Evolutionary conservation across 2,329 filamentous ascomycete species (phyloP), one percentile per base, ranked within the genome.

Genomic region (Pyricularia grisea): DNA sequence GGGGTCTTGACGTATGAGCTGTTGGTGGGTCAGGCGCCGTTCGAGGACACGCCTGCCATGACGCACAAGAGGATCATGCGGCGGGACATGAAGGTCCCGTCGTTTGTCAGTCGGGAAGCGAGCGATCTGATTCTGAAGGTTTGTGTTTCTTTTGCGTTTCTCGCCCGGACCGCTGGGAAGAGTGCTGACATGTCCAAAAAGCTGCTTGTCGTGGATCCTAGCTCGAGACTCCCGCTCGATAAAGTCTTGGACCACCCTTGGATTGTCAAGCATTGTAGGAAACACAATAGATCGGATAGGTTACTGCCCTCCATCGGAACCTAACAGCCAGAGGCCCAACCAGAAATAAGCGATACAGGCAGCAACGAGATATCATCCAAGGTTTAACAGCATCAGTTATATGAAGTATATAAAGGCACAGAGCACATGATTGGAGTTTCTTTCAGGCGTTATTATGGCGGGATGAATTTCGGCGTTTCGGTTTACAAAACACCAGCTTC

Each of bases 71-170:
- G n/a, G 55, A 70, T 70, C 27, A 55, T 60, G 27, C 67, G 28
- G 20, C 67, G 61, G 0, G 69, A 70, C 7, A 64, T 70, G 68
- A 50, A 17, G 11, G 42, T 69, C 5, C 69, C 68, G 33, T 42
- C 33, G 12, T 42, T 17, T 17, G 33, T 42, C 0, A 83, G 33
- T 17, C 33, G 33, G 2, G 33, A 42, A 17, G 33, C 33, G 33
- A 14, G 14, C 14, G 33, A 42, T 42, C 33, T 42, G 14, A 42
- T 42, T 42, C 12, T 42, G 3, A 42, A 42, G 33, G 33, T 42
- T 42, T 42, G 33, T 42, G 14, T 12, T 3, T 36, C 11, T 42
- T 42, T 3, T 9, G 12, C 3, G 33, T 42, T 42, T 42, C 33
- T 42, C 3, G 17, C 5, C 2, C 14, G 33, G 33, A 42, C 0